Evolutionary conservation across 2,329 filamentous ascomycete species (phyloP), one percentile per base, ranked within the genome.

Genomic region (Aspergillus sp.): DNA sequence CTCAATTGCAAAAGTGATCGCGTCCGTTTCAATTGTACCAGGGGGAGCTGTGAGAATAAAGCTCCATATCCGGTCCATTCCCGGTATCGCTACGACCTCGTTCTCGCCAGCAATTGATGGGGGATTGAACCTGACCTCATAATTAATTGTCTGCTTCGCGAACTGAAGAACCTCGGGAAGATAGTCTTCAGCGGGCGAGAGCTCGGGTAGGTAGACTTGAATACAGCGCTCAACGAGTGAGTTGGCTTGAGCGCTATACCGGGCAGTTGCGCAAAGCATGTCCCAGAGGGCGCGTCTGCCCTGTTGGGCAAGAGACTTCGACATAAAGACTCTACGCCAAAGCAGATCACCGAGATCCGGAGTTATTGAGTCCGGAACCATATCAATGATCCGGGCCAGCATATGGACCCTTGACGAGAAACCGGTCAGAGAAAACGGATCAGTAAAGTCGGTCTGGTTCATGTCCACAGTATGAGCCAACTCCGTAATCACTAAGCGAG

Each of bases 1-100:
- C 23, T 88, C 84, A 23, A 92, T 91, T 3, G 96, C 85, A 21
- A 87, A 87, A 54, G 81, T 82, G 30, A 90, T 92, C 1, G 91
- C 89, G 55, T 82, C 78, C 19, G 84, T 82, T 65, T 91, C 91
- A 51, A 96, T 87, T 0, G 82, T 84, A 39, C 84, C 79, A 39
- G 85, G 80, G 5, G 87, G 86, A 1, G 90, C 87, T 15, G 85
- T 88, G 56, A 96, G 79, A 36, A 94, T 87, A 67, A 97, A 86
- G 23, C 87, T 86, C 93, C 93, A 97, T n/a, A 97, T 79, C 59
- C 92, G 84, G 67, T 95, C 90, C 63, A 81, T 80, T 6, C 82
- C 81, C 4, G 81, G 79, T 53, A 81, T 74, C n/a, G 70, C 66
- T n/a, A 81, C 71, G 28, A 79, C 72, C 50, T 80, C 74, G 53